These are phyloP conservation scores for Pythium utonaiense DNA, from an alignment of 352 stramenopile genomes.

Conservation along the genomic window DNA sequence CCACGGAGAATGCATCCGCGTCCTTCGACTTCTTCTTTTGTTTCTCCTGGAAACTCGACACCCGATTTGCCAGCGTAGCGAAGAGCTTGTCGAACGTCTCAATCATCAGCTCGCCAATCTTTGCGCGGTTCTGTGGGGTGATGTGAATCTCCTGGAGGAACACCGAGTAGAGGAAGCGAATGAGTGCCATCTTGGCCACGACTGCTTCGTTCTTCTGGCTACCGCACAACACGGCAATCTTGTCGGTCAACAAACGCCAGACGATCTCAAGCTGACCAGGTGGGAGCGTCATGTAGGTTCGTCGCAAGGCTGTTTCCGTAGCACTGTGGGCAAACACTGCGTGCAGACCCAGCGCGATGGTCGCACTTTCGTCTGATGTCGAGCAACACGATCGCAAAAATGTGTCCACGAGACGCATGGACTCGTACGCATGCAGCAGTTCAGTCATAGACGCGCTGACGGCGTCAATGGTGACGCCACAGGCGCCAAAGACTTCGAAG, in stretches of 20 bases:
- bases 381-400: slow-evolving; percentile 45
- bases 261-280: slow-evolving; percentile 75
- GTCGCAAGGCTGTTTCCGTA: slow-evolving; percentile 52
- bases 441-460: slow-evolving; percentile 45
- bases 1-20: slow-evolving; percentile 25
- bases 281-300: slow-evolving; percentile 66
- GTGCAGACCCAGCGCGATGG: slow-evolving; percentile 38
- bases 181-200: slow-evolving; percentile 36
- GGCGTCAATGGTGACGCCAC: slow-evolving; percentile 2
- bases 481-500: slow-evolving; percentile 48
- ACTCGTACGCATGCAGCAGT: slow-evolving; percentile 74
- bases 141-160: slow-evolving; percentile 84
- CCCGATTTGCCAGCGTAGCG: slow-evolving; percentile 4
- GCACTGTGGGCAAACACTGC: slow-evolving; percentile 37
- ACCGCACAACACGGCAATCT: slow-evolving; percentile 31
- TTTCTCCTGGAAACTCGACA: slow-evolving; percentile 14
- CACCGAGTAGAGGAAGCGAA: slow-evolving; percentile 67
- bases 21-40: slow-evolving; percentile 4
- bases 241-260: slow-evolving; percentile 63
- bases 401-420: slow-evolving; percentile 75
- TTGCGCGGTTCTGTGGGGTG: slow-evolving; percentile 63
- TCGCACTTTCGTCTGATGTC: slow-evolving; percentile 15
- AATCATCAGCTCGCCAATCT: slow-evolving; percentile 45
- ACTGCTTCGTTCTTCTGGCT: slow-evolving; percentile 7
- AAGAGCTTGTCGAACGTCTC: slow-evolving; percentile 57